Conservation (phyloP, 2,329 filamentous ascomycete species). For the Exophiala dermatitidis region DNA sequence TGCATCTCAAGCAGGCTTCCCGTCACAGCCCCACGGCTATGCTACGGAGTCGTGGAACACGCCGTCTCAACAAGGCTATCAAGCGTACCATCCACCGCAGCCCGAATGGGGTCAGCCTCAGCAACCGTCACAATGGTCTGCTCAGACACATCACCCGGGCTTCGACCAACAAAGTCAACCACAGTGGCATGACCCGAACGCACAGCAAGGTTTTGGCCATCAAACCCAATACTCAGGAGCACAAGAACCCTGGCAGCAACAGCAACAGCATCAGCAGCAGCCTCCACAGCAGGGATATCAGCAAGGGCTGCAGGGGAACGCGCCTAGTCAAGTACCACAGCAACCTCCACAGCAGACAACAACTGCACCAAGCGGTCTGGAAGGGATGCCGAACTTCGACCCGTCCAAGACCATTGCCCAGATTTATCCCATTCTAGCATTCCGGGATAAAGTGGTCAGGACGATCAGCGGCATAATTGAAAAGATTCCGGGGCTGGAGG, state of each 20-base stretch:
- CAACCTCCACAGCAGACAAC: slow-evolving; percentile 10
- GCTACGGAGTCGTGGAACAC: slow-evolving; percentile 13
- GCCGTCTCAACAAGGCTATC: slow-evolving; percentile 15
- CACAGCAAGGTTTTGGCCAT: background rate
- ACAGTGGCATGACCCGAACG: background rate
- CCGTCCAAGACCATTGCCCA: slow-evolving; percentile 66
- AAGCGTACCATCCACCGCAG: slow-evolving; percentile 2
- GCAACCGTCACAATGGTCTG: slow-evolving; percentile 10
- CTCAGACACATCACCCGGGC: slow-evolving; percentile 6
- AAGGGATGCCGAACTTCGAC: slow-evolving; percentile 73
- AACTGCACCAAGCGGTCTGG: slow-evolving; percentile 49
- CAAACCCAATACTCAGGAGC: slow-evolving; percentile 3
- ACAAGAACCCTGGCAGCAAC: slow-evolving; percentile 2
- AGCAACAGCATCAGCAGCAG: slow-evolving; percentile 12
- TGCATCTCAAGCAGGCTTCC: slow-evolving; percentile 15
- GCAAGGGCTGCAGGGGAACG: background rate
- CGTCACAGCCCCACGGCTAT: slow-evolving; percentile 36
- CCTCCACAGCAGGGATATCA: slow-evolving; percentile 7
- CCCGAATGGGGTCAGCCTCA: slow-evolving; percentile 11
- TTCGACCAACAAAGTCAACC: slow-evolving; percentile 13
- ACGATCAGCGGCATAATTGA: slow-evolving; percentile 76
- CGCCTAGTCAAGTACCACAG: slow-evolving; percentile 6
- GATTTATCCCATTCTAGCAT: slow-evolving; percentile 91
- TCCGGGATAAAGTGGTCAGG: slow-evolving; percentile 88
- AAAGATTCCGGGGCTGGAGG: slow-evolving; percentile 83